These are phyloP conservation scores for Nakazawaea ambrosiae DNA, from an alignment of 805 yeast species.

Conservation along the genomic window DNA sequence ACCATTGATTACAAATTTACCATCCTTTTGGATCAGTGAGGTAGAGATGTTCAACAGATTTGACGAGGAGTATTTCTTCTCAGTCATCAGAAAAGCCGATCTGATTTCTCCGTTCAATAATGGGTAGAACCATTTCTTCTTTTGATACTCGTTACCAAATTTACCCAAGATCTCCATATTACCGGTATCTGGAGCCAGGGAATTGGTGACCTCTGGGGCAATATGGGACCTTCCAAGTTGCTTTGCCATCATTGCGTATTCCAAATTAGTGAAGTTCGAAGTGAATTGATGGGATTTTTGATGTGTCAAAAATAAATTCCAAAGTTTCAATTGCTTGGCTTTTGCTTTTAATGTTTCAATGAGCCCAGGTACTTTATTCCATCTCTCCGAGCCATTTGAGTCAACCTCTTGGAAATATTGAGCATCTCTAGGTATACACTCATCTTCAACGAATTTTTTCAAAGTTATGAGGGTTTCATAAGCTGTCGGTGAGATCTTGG, in stretches of 20 bases:
- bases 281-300: conserved; percentile 27
- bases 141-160: conserved; percentile 34
- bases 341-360: conserved; percentile 44
- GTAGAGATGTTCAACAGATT: conserved; percentile 54
- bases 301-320: conserved; percentile 53
- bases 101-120: conserved; percentile 47
- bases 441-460: conserved; percentile 47
- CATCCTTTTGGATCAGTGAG: conserved; percentile 35
- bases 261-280: conserved; percentile 54
- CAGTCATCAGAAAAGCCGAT: conserved; percentile 62
- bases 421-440: conserved; percentile 51
- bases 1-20: conserved; percentile 44
- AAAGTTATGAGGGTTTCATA: conserved; percentile 26
- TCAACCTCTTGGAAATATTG: conserved; percentile 33
- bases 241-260: conserved; percentile 60
- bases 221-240: conserved; percentile 47
- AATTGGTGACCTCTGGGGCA: conserved; percentile 56
- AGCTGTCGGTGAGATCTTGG: conserved; percentile 26
- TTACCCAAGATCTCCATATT: conserved; percentile 42
- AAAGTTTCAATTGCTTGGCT: conserved; percentile 46
- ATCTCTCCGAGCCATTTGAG: conserved; percentile 33
- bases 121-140: conserved; percentile 38
- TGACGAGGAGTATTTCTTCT: conserved; percentile 51
- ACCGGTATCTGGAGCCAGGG: conserved; percentile 60
- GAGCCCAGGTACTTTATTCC: conserved; percentile 40